Percentiles rank a stretch among this genome's conserved stretches.
Evolutionary conservation across 2,329 filamentous ascomycete genomes (phyloP).

Genomic region (Monosporascus sp.): DNA sequence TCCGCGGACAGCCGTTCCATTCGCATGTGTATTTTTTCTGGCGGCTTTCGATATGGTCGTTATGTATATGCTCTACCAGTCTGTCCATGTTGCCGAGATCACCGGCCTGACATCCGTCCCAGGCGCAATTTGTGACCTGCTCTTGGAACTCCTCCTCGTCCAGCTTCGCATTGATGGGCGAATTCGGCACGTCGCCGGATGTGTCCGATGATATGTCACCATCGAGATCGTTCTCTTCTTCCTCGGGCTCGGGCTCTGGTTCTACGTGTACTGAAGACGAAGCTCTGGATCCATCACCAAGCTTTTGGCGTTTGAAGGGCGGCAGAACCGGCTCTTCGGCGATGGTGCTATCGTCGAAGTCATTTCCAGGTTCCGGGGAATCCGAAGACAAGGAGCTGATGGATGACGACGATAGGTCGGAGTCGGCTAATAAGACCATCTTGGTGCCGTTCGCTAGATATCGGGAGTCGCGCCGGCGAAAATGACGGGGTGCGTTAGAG

Average conservation of each 20-base stretch:
- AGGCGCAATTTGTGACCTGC: slow-evolving; percentile 72
- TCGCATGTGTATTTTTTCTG: slow-evolving; percentile 99
- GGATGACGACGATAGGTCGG: slow-evolving; percentile 1
- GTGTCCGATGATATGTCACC: slow-evolving; percentile 84
- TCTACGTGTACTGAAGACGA: slow-evolving; percentile 47
- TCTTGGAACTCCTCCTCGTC: slow-evolving; percentile 73
- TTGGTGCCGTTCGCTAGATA: background rate
- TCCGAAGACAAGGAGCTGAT: background rate
- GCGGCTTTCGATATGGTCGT: slow-evolving; percentile 86
- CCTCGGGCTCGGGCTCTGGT: slow-evolving; percentile 38
- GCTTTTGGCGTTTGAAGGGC: slow-evolving; percentile 31
- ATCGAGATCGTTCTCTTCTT: slow-evolving; percentile 36
- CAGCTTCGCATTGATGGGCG: slow-evolving; percentile 58
- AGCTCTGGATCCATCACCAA: slow-evolving; percentile 27
- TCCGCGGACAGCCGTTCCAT: slow-evolving; percentile 84
- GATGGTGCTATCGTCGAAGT: slow-evolving; percentile 20
- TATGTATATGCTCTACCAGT: slow-evolving; percentile 78
- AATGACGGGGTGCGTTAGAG: background rate
- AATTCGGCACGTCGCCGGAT: slow-evolving; percentile 75
- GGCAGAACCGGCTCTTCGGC: slow-evolving; percentile 25
- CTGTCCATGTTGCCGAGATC: slow-evolving; percentile 77
- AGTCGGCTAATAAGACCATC: slow-evolving; percentile 6
- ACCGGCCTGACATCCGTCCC: slow-evolving; percentile 67
- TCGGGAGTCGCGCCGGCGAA: background rate
- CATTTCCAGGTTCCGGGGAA: slow-evolving; percentile 3